phyloP scores from a whole-genome alignment of 495 filamentous ascomycete species.

The Neurospora sp. region DNA sequence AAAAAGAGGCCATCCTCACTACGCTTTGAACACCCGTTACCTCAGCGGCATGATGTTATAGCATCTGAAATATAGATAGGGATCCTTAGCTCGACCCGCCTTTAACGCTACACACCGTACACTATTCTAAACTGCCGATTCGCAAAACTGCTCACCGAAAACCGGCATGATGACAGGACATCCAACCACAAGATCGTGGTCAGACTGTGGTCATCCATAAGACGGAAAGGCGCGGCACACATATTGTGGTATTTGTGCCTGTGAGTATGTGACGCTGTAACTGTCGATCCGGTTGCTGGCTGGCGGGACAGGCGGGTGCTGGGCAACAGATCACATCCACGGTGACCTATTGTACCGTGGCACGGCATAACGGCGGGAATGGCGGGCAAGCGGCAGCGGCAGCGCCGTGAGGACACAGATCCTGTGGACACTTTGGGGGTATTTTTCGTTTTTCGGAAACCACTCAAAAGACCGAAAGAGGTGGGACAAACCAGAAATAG shows the following conservation, averaged over 20 bases:
- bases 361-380: background rate
- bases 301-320: background rate
- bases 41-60: background rate
- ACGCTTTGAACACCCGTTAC: background rate
- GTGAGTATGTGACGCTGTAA: background rate
- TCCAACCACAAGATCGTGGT: background rate
- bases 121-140: background rate
- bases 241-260: background rate
- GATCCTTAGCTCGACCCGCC: background rate
- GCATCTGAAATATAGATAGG: background rate
- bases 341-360: background rate
- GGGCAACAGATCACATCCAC: background rate
- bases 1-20: background rate
- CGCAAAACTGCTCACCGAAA: background rate
- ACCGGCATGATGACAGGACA: background rate
- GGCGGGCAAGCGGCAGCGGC: background rate
- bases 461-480: background rate
- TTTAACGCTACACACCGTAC: background rate
- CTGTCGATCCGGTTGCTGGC: background rate
- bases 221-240: background rate
- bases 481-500: background rate
- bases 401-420: background rate
- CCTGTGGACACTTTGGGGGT: background rate
- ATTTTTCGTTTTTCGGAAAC: background rate
- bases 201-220: background rate